Conservation (phyloP, 768 basidiomycete genomes). For the Lactifluus pinguis region DNA sequence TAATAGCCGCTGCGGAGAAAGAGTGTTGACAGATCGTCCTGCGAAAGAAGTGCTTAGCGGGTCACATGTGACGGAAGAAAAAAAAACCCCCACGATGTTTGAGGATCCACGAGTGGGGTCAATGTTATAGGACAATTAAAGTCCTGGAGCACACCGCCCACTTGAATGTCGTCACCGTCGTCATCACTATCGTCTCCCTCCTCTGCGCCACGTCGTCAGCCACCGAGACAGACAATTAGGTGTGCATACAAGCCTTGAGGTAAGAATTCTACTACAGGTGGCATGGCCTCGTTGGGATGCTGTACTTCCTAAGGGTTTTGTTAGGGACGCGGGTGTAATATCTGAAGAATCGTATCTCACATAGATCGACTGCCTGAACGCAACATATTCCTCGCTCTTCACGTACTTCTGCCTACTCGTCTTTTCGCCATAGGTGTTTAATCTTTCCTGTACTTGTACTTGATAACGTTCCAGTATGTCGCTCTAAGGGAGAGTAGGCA, state of each 20-base stretch:
- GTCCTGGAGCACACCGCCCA: constrained; percentile 78
- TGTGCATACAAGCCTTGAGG: constrained; percentile 45
- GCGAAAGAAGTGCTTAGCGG: constrained; percentile 6
- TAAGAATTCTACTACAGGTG: constrained; percentile 67
- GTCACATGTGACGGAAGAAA: background rate
- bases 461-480: constrained; percentile 45
- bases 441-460: constrained; percentile 31
- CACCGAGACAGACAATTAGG: background rate
- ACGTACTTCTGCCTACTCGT: constrained; percentile 77
- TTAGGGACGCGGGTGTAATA: background rate
- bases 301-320: constrained; percentile 48
- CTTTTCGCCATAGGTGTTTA: constrained; percentile 43
- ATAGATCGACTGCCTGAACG: constrained; percentile 55
- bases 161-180: constrained; percentile 80
- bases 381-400: constrained; percentile 46
- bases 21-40: constrained; percentile 73
- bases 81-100: constrained; percentile 60
- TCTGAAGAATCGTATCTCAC: constrained; percentile 22
- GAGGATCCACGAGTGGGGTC: constrained; percentile 54
- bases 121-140: constrained; percentile 81
- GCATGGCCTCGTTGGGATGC: constrained; percentile 59
- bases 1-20: constrained; percentile 67
- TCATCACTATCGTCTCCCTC: constrained; percentile 72
- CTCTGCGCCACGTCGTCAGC: constrained; percentile 39
- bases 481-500: constrained; percentile 31